These are phyloP conservation scores for Cenchrus purpureus DNA, from an alignment of 176 grass and related monocot species.

Conservation along the genomic window DNA sequence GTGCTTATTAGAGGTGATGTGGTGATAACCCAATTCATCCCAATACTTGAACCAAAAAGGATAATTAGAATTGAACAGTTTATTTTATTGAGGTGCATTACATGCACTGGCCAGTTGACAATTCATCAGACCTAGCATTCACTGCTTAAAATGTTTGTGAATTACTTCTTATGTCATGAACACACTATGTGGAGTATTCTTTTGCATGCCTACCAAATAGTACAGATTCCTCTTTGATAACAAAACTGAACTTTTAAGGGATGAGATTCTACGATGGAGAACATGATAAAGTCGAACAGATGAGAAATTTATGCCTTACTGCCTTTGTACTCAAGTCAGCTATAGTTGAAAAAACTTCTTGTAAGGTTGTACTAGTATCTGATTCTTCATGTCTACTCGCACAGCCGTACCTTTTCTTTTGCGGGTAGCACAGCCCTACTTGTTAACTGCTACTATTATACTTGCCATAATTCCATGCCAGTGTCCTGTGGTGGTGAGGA, in stretches of 20 bases:
- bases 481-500: neutral
- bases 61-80: neutral
- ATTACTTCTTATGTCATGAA: neutral
- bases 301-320: slow-evolving; percentile 45
- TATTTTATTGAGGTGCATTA: neutral
- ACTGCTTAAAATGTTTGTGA: slow-evolving; percentile 5
- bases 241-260: neutral
- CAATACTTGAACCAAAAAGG: neutral
- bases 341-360: slow-evolving; percentile 20
- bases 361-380: slow-evolving; percentile 37
- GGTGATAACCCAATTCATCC: neutral
- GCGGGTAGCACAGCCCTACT: no score
- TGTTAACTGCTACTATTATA: neutral
- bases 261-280: slow-evolving; percentile 28
- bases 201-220: slow-evolving; percentile 24
- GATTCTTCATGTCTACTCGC: slow-evolving; percentile 34
- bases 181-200: neutral
- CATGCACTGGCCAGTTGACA: neutral
- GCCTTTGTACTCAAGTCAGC: slow-evolving; percentile 36
- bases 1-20: slow-evolving; percentile 3
- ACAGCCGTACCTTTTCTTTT: no score
- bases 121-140: neutral
- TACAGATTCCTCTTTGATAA: neutral
- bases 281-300: slow-evolving; percentile 9
- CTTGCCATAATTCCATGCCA: neutral